Conservation (phyloP, 345 rosid genomes). For the Barbarea vulgaris region DNA sequence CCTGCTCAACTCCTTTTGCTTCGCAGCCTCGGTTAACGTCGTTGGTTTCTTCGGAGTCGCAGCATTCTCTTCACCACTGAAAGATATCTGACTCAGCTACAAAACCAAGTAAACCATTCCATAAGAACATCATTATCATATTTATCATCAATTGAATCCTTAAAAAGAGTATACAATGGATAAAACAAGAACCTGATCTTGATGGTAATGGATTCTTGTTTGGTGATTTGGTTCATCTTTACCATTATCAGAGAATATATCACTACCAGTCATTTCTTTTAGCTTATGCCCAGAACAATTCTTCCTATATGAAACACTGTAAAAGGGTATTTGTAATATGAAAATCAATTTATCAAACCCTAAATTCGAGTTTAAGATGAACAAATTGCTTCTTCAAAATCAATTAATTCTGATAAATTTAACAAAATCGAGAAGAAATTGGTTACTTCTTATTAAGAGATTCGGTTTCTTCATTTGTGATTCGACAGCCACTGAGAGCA, state of each 20-base stretch:
- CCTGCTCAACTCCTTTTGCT: slow-evolving; percentile 77
- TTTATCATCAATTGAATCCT: slow-evolving; percentile 2
- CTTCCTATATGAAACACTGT: slow-evolving; percentile 49
- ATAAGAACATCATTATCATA: too few relatives aligned
- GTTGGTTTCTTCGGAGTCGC: slow-evolving; percentile 68
- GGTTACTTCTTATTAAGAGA: slow-evolving; percentile 61
- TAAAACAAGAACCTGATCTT: slow-evolving; percentile 45
- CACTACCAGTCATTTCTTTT: slow-evolving; percentile 78
- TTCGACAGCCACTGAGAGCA: slow-evolving; percentile 61
- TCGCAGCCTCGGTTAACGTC: slow-evolving; percentile 61
- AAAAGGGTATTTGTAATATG: background rate
- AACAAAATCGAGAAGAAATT: slow-evolving; percentile 24
- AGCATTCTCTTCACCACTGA: slow-evolving; percentile 56
- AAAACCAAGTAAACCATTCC: slow-evolving; percentile 9
- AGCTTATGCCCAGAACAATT: slow-evolving; percentile 72
- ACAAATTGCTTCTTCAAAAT: background rate
- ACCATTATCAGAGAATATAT: slow-evolving; percentile 58
- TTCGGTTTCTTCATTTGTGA: slow-evolving; percentile 67
- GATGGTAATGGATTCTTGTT: slow-evolving; percentile 63
- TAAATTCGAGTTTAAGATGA: slow-evolving; percentile 2
- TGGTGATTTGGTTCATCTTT: slow-evolving; percentile 38
- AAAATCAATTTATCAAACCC: slow-evolving; percentile 6
- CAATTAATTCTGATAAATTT: background rate
- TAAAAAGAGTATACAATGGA: background rate
- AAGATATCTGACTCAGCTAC: slow-evolving; percentile 82